phyloP scores from a whole-genome alignment of 371 early-diverging fungal genomes.

The Mortierella sp. region DNA sequence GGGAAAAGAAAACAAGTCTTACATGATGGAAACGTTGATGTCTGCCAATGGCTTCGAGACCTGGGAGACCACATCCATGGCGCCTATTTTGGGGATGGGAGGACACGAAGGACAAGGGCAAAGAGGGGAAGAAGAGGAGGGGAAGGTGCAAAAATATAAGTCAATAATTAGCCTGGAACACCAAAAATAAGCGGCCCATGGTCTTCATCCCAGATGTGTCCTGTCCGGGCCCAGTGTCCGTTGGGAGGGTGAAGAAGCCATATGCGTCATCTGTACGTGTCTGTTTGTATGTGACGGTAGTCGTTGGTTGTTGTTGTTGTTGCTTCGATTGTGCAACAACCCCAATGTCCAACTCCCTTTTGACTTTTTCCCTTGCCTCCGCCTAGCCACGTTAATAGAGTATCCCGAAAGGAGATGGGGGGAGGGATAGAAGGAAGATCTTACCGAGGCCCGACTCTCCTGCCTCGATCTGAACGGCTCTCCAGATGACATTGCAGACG shows the following conservation, averaged over 20 bases:
- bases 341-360: conserved; percentile 1
- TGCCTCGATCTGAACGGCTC: conserved; percentile 54
- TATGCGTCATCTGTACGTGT: neutral
- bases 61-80: conserved; percentile 47
- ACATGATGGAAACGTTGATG: conserved; percentile 57
- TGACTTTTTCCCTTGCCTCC: neutral
- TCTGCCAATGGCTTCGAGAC: conserved; percentile 52
- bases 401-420: neutral
- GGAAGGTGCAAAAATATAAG: neutral
- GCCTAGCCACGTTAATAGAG: conserved; percentile 9
- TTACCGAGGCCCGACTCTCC: conserved; percentile 56
- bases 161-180: conserved; percentile 9
- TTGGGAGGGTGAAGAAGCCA: neutral
- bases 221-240: neutral
- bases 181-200: neutral
- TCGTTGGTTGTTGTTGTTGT: neutral
- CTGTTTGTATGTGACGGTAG: neutral
- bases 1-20: conserved; percentile 22
- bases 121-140: neutral
- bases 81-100: conserved; percentile 17
- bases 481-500: conserved; percentile 48
- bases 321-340: neutral
- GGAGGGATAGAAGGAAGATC: neutral
- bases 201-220: neutral
- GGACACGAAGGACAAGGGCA: neutral